Evolutionary conservation across 345 rosid species (phyloP), one percentile per base, ranked within the genome.

Genomic region (Noccaea caerulescens): DNA sequence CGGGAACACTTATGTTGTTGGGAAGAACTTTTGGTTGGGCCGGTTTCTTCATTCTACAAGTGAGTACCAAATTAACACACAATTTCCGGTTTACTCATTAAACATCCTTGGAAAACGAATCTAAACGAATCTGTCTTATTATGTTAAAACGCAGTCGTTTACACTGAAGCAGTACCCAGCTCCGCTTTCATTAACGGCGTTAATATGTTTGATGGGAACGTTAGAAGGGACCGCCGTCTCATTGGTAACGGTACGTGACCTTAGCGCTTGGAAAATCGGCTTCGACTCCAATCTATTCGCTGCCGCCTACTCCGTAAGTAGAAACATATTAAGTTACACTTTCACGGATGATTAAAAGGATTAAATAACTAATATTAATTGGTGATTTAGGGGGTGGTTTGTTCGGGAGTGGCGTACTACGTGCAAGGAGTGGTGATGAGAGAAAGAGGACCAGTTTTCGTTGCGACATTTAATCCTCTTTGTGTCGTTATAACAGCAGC

Each of bases 391-490:
- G 99, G 99, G 18, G 81, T 94, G 62, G 83, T 91, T 27, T 91
- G 99, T 82, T 94, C 99, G 52, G 97, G 97, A 58, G 62, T 86
- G 6, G 95, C 99, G 14, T 94, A 84, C 61, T 94, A 85, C 69
- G 80, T 87, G 45, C 99, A 94, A 86, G 96, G 86, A 13, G 65
- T 88, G 5, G 95, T 91, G 33, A 86, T 77, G 45, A 85, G 72
- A 69, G 82, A 84, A 64, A 68, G 86, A 68, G 99, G 99, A 45
- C 97, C 97, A 4, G 96, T 94, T 12, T 94, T 94, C 44, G 85
- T 84, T 8, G 88, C 99, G 34, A 73, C 97, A 37, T 94, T 89
- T 67, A 87, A 88, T 77, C 99, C 99, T 18, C 84, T 94, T 1
- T 86, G 96, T 79, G 91, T 88, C 84, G 86, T 94, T 71, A 86